Conservation (phyloP, 441 rosid species). For the Bruguiera hainesii region DNA sequence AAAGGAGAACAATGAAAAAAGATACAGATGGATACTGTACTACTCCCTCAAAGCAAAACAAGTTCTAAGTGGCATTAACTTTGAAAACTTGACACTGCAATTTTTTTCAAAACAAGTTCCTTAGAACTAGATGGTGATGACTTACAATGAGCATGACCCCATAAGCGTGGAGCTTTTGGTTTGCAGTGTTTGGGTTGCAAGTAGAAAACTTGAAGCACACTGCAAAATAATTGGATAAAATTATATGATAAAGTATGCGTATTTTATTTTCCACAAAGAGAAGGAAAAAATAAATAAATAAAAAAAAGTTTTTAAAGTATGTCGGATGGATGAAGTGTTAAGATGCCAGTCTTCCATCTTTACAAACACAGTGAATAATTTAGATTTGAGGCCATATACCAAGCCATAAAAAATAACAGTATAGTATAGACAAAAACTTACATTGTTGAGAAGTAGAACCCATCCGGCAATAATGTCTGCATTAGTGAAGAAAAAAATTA, state of each 20-base stretch:
- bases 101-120: background rate
- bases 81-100: too few species aligned
- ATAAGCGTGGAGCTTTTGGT: constrained; percentile 84
- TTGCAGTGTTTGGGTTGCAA: constrained; percentile 57
- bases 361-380: background rate
- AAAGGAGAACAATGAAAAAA: background rate
- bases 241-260: constrained; percentile 5
- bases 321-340: too few species aligned
- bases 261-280: constrained; percentile 4
- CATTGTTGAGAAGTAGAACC: constrained; percentile 79
- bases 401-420: background rate
- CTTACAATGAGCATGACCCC: constrained; percentile 92
- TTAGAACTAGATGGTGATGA: constrained; percentile 7
- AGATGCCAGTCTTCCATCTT: background rate
- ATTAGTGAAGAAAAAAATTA: constrained; percentile 22
- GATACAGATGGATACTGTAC: background rate
- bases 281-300: background rate
- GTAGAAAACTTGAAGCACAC: constrained; percentile 79
- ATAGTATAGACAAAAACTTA: constrained; percentile 20
- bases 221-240: constrained; percentile 36
- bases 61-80: too few species aligned
- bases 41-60: too few species aligned
- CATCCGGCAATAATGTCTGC: constrained; percentile 80
- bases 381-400: background rate
- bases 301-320: background rate